These are phyloP conservation scores for Liriodendron chinense DNA, from an alignment of 164 flowering plant genomes.

Conservation along the genomic window DNA sequence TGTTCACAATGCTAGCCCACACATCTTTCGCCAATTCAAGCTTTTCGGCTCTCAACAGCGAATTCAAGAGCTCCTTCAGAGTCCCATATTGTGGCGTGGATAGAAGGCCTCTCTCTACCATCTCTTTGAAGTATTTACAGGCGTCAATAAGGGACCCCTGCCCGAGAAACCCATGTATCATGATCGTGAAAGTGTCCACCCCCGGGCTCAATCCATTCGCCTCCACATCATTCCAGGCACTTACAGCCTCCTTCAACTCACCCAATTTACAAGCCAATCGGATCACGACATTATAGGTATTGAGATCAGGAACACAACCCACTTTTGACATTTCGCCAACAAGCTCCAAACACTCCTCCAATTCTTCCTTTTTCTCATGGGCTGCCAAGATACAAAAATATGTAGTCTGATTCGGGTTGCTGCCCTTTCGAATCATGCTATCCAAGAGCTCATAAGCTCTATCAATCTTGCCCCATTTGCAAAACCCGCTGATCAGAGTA, in stretches of 20 bases:
- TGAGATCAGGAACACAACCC: conserved; percentile 56
- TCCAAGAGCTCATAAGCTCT: conserved; percentile 67
- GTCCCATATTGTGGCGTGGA: conserved; percentile 78
- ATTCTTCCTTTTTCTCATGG: conserved; percentile 81
- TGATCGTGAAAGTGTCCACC: conserved; percentile 58
- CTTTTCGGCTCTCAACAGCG: conserved; percentile 69
- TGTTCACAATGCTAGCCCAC: conserved; percentile 60
- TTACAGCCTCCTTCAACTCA: conserved; percentile 58
- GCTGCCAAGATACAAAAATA: conserved; percentile 67
- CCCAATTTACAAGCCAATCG: conserved; percentile 78
- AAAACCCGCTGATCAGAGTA: conserved; percentile 79
- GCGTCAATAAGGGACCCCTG: conserved; percentile 71
- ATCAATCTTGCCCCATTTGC: conserved; percentile 73
- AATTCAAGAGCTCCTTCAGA: conserved; percentile 68
- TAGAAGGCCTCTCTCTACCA: conserved; percentile 74
- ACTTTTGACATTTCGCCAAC: conserved; percentile 57
- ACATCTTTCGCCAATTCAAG: conserved; percentile 80
- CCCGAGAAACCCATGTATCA: conserved; percentile 69
- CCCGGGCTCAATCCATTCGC: conserved; percentile 58
- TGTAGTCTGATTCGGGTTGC: conserved; percentile 52
- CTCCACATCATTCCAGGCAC: conserved; percentile 74
- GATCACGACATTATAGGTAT: conserved; percentile 60
- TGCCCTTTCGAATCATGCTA: conserved; percentile 62
- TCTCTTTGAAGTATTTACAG: conserved; percentile 79
- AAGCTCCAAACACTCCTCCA: conserved; percentile 76